Percentiles rank a stretch among this genome's conserved stretches.
phyloP scores from a whole-genome alignment of 2,329 filamentous ascomycete species.

The Hortaea werneckii region DNA sequence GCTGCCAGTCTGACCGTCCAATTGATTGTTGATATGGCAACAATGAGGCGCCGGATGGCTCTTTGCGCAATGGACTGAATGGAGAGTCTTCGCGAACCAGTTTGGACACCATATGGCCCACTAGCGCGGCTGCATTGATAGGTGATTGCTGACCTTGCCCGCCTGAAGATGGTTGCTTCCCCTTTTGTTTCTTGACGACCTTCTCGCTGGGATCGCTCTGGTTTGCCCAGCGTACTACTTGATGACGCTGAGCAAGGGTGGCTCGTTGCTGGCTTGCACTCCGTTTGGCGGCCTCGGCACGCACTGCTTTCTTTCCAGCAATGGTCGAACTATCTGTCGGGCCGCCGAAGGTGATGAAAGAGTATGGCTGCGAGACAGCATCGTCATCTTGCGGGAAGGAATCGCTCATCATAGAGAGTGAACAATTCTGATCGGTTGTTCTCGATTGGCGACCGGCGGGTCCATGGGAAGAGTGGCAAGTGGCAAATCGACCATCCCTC shows the following conservation, averaged over 20 bases:
- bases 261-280: neutral
- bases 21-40: neutral
- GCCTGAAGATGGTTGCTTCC: neutral
- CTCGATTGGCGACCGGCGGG: too few relatives aligned
- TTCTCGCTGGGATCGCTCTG: neutral
- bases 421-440: too few relatives aligned
- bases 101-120: neutral
- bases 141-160: neutral
- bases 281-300: neutral
- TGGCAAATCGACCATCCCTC: too few relatives aligned
- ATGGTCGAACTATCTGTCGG: neutral
- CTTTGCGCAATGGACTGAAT: neutral
- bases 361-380: neutral
- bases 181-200: neutral
- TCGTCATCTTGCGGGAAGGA: neutral
- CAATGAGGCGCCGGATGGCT: neutral
- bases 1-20: neutral
- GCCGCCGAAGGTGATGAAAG: neutral
- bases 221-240: neutral
- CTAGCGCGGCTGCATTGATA: neutral
- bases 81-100: neutral
- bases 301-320: neutral
- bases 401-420: too few relatives aligned
- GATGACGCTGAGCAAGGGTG: neutral
- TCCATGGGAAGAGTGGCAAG: too few relatives aligned